Evolutionary conservation across 2,329 filamentous ascomycete species (phyloP), one percentile per base, ranked within the genome.

Genomic region (Xylariaceae sp.): DNA sequence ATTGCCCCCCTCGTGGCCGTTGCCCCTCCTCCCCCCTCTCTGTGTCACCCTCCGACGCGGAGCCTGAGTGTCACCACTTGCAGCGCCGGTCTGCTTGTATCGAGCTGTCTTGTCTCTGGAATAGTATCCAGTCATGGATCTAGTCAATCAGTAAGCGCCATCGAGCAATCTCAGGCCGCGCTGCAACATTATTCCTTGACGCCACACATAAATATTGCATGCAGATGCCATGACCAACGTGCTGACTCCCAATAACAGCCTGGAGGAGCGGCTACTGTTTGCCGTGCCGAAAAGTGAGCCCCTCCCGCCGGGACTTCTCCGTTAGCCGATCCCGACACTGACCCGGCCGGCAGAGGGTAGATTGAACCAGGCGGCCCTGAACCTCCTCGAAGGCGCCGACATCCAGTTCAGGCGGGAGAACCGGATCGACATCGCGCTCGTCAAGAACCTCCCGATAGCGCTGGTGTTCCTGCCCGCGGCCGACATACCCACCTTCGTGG

Each of bases 401-500:
- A 90, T 98, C 51, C 88, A 98, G 61, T 98, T 98, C 68, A 81
- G 85, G 59, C 82, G 92, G 55, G 88, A 95, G 68, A 88, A 83
- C 59, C 83, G 92, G 38, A 84, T 96, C 52, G 92, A 98, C 60
- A 95, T 98, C 55, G 92, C 92, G 12, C 80, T 98, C 17, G 92
- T 96, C 56, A 94, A 95, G 70, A 98, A 98, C 65, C 78, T 92
- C 18, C 86, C 85, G 22, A 87, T 98, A 51, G 92, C 92, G 12
- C 83, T 98, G 40, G 80, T 98, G 56, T 98, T 98, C 70, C 83
- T 98, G 17, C 92, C 92, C 19, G 92, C 90, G 23, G 89, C 88
- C 47, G 92, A 98, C 59, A 98, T 98, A 55, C 92, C 92, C 5
- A 94, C 88, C 24, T 96, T 96, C 56, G 89, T 98, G 30, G 90